Conservation (phyloP, 257 asterid genomes). For the Buddleja alternifolia region DNA sequence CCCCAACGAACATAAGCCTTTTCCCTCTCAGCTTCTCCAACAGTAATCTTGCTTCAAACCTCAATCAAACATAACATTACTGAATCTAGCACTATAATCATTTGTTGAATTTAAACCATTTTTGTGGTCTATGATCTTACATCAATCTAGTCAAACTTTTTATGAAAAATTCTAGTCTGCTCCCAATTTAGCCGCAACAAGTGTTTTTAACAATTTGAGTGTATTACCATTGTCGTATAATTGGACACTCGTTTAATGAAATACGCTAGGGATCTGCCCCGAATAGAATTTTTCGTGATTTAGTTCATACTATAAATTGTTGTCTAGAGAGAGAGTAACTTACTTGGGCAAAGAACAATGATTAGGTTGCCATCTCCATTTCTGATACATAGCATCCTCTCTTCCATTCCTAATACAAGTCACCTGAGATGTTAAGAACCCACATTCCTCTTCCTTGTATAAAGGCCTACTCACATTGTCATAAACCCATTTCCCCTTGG, state of each 20-base stretch:
- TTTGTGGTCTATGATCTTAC: too few species aligned
- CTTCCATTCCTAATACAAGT: conserved; percentile 73
- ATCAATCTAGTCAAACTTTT: too few species aligned
- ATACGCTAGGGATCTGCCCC: too few species aligned
- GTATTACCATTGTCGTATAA: too few species aligned
- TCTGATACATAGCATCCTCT: conserved; percentile 56
- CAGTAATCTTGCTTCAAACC: conserved; percentile 59
- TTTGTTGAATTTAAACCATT: too few species aligned
- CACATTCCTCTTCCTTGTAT: conserved; percentile 67
- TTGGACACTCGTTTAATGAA: too few species aligned
- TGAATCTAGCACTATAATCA: too few species aligned
- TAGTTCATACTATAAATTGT: too few species aligned
- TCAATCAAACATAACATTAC: conserved; percentile 18
- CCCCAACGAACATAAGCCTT: conserved; percentile 78
- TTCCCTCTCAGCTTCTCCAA: conserved; percentile 74
- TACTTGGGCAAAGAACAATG: conserved; percentile 74
- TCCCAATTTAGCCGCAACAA: too few species aligned
- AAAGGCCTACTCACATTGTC: conserved; percentile 58
- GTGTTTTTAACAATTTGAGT: too few species aligned
- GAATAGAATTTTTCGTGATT: too few species aligned
- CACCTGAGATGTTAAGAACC: conserved; percentile 69
- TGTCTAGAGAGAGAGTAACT: not conserved
- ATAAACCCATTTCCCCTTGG: conserved; percentile 68
- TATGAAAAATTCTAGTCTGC: too few species aligned
- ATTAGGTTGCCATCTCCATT: conserved; percentile 84